These are phyloP conservation scores for Scheffersomyces stipitis DNA, from an alignment of 805 yeast species.

Conservation along the genomic window DNA sequence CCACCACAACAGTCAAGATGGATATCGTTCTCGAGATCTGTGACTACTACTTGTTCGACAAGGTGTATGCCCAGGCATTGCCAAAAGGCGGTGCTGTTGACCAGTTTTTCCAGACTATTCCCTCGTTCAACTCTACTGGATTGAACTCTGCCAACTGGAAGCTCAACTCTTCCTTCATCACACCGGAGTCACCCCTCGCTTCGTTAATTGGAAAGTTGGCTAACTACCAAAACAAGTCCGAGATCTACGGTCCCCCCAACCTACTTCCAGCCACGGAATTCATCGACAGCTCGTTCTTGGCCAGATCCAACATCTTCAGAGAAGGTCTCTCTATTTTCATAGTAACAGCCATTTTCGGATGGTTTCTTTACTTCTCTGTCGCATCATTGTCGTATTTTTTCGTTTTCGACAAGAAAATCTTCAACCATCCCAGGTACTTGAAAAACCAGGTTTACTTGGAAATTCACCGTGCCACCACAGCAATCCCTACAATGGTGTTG, in stretches of 20 bases:
- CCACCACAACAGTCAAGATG: conserved; percentile 46
- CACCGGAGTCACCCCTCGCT: conserved; percentile 13
- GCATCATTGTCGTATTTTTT: conserved; percentile 77
- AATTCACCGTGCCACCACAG: conserved; percentile 69
- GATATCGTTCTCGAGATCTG: conserved; percentile 84
- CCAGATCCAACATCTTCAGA: conserved; percentile 72
- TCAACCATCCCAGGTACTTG: conserved; percentile 93
- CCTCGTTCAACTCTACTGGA: conserved; percentile 2
- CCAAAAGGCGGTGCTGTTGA: conserved; percentile 55
- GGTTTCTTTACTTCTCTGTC: conserved; percentile 71
- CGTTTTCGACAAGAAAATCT: conserved; percentile 83
- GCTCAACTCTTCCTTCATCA: conserved; percentile 3
- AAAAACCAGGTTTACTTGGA: conserved; percentile 91
- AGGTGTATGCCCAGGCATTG: conserved; percentile 63
- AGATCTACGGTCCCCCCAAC: conserved; percentile 62
- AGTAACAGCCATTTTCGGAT: conserved; percentile 79
- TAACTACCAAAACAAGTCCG: conserved; percentile 31
- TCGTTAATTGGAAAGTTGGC: conserved; percentile 11
- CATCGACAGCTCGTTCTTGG: conserved; percentile 65
- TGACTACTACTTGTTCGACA: conserved; percentile 76
- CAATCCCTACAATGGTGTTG: conserved; percentile 87
- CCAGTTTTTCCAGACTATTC: conserved; percentile 14
- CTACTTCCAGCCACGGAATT: conserved; percentile 55
- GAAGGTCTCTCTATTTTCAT: conserved; percentile 66
- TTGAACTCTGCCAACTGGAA: conserved; percentile 8